Evolutionary conservation across 2,329 filamentous ascomycete species (phyloP).

Genomic region (Colletotrichum cuscutae): DNA sequence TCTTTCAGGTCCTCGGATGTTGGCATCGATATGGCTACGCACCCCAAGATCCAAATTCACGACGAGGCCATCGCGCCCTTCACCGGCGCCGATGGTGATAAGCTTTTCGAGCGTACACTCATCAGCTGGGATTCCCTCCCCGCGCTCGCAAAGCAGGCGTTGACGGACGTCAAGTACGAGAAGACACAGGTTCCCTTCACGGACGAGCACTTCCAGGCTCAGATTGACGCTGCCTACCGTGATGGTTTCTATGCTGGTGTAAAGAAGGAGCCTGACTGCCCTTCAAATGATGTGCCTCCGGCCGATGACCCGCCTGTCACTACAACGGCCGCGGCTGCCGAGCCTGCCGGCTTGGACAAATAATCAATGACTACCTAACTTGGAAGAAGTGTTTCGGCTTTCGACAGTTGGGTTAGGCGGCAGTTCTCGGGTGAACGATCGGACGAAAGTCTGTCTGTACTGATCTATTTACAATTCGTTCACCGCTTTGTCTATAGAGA

Average conservation of each 20-base stretch:
- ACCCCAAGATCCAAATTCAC: not conserved
- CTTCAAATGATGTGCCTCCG: not conserved
- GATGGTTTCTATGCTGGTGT: not conserved
- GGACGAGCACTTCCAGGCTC: not conserved
- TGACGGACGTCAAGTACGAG: conserved; percentile 8
- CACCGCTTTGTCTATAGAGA: too few relatives aligned
- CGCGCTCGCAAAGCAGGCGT: not conserved
- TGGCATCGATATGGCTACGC: not conserved
- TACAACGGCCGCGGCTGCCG: too few relatives aligned
- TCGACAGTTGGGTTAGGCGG: too few relatives aligned
- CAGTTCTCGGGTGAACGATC: too few relatives aligned
- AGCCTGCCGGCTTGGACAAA: too few relatives aligned
- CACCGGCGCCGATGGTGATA: not conserved
- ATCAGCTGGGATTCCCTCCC: not conserved
- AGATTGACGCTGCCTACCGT: not conserved
- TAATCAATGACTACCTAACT: too few relatives aligned
- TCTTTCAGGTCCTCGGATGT: not conserved
- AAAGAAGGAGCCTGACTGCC: not conserved
- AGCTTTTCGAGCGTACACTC: conserved; percentile 9
- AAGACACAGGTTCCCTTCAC: conserved; percentile 11
- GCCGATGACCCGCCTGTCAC: not conserved
- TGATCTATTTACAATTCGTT: too few relatives aligned
- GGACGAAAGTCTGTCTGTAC: too few relatives aligned
- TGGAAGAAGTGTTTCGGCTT: too few relatives aligned
- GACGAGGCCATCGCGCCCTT: not conserved